Percentiles rank a stretch among this genome's conserved stretches.
These are phyloP conservation scores for Truncatella angustata DNA, from an alignment of 2,329 filamentous ascomycete species.

Conservation along the genomic window DNA sequence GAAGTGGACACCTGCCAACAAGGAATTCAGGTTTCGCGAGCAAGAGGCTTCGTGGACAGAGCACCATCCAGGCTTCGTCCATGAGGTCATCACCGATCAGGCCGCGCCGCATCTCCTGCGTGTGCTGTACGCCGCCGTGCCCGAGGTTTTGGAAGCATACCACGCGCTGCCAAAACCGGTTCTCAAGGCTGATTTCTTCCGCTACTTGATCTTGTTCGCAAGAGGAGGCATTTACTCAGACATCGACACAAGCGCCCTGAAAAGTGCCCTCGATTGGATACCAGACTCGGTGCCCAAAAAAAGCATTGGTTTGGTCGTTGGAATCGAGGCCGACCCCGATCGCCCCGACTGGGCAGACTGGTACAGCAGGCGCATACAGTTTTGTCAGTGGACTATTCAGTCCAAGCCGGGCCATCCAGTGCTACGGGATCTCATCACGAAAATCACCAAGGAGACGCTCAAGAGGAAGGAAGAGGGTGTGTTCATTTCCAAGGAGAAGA, in stretches of 20 bases:
- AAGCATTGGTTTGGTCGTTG: conserved; percentile 81
- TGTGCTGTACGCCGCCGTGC: conserved; percentile 81
- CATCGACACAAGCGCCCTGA: conserved; percentile 86
- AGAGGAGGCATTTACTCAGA: conserved; percentile 74
- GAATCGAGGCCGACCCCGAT: conserved; percentile 95
- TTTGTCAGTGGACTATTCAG: conserved; percentile 99
- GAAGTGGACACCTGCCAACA: conserved; percentile 79
- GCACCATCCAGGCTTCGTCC: conserved; percentile 84
- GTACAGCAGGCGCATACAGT: conserved; percentile 96
- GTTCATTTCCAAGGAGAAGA: conserved; percentile 56
- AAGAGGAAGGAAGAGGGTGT: conserved; percentile 63
- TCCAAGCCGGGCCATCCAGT: conserved; percentile 92
- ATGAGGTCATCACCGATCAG: conserved; percentile 94
- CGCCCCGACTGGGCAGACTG: conserved; percentile 88
- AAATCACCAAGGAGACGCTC: conserved; percentile 81
- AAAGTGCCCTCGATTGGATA: conserved; percentile 84
- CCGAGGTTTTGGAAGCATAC: conserved; percentile 78
- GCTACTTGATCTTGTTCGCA: conserved; percentile 66
- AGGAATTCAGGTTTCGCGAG: conserved; percentile 76
- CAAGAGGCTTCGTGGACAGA: conserved; percentile 88
- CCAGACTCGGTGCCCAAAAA: conserved; percentile 73
- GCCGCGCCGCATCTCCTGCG: conserved; percentile 78
- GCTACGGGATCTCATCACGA: conserved; percentile 80
- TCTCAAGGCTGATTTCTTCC: conserved; percentile 77
- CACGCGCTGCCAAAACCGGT: conserved; percentile 69